Evolutionary conservation across 495 filamentous ascomycete species (phyloP), one percentile per base, ranked within the genome.

Genomic region (Mycothermus thermophilus): DNA sequence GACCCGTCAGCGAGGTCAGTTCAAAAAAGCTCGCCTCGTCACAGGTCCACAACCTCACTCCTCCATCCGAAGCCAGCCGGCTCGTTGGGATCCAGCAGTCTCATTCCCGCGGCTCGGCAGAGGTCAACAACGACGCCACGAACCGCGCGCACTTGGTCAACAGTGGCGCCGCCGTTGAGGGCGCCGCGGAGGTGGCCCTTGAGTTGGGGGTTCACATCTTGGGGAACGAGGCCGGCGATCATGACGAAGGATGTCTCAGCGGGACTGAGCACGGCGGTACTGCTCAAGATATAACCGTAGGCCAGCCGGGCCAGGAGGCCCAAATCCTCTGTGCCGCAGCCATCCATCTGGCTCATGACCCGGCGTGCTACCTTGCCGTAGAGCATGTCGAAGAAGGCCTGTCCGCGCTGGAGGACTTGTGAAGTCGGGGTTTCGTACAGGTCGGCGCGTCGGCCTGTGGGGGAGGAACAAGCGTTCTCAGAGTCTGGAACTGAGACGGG

Each of bases 161-260:
- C 51, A 6, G 63, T 67, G 19, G 64, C 69, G 0, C 67, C 69
- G 30, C 65, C 66, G 34, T 72, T 72, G 13, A 72, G 30, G 2
- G 67, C 62, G 6, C 71, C 71, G 37, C 58, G 59, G 13, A 71
- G 50, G 46, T 74, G 71, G 2, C 70, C 69, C 41, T 71, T 71
- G 11, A 74, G 38, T 39, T 74, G 70, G 10, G 67, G 64, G 21
- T 71, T 71, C 9, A 68, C 66, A 42, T 71, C 67, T 51, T 70
- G 67, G 10, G 66, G 66, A 24, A 72, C 63, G 37, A 75, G 38
- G 5, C 60, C 71, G n/a, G 70, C 69, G n/a, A 74, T 49, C 31
- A 74, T 44, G 17, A 71, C 60, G 40, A 60, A 67, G 32, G 67
- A 71, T 3, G 55, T 75, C 41, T 75, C 69, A 13, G 48, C 47